These are phyloP conservation scores for Tylopilus intermedius DNA, from an alignment of 768 basidiomycete genomes.

Conservation along the genomic window DNA sequence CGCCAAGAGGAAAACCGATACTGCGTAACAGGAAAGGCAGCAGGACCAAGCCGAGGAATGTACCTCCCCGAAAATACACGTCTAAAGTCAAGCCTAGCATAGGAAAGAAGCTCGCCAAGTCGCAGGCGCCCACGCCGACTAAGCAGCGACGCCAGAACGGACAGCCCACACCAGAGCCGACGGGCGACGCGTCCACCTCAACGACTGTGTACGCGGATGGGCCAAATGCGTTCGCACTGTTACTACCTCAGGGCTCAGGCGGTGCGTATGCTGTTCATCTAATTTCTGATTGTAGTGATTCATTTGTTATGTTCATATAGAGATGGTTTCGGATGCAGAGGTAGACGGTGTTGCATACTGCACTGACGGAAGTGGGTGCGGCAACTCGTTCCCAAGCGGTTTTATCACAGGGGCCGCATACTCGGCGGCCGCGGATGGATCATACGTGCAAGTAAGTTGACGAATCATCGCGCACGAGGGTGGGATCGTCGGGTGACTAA, in stretches of 20 bases:
- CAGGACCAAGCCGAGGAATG: not conserved
- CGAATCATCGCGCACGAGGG: not conserved
- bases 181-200: conserved; percentile 27
- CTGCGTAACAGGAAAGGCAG: not conserved
- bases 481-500: not conserved
- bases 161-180: conserved; percentile 38
- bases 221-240: conserved; percentile 31
- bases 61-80: not conserved
- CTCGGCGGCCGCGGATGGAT: conserved; percentile 30
- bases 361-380: conserved; percentile 28
- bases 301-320: conserved; percentile 10
- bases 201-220: conserved; percentile 34
- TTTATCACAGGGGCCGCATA: conserved; percentile 37
- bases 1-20: not conserved
- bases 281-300: not conserved
- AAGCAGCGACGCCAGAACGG: conserved; percentile 19
- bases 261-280: conserved; percentile 22
- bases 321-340: conserved; percentile 39
- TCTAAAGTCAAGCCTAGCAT: not conserved
- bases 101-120: not conserved
- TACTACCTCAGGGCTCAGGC: conserved; percentile 29
- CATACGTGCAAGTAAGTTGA: conserved; percentile 36
- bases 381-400: conserved; percentile 28
- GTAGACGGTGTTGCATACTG: conserved; percentile 35
- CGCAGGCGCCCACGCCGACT: conserved; percentile 14